Percentiles rank a stretch among this genome's conserved stretches.
Conservation (phyloP, 306 rosid genomes). For the Biancaea sappan region DNA sequence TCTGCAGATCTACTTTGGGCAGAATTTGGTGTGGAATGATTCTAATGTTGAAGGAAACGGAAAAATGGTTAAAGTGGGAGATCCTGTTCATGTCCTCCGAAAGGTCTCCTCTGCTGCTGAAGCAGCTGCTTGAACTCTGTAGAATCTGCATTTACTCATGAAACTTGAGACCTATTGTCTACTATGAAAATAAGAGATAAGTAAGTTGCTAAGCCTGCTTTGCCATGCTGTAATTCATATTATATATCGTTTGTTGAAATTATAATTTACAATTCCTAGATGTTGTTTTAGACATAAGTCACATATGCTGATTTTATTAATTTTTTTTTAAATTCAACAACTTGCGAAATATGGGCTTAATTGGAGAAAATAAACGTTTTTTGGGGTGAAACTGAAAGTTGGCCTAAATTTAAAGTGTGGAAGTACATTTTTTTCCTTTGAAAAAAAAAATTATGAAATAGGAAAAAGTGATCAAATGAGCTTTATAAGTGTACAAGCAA, state of each 20-base stretch:
- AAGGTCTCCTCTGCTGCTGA: conserved; percentile 60
- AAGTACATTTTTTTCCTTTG: too few relatives aligned
- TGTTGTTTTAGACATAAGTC: too few relatives aligned
- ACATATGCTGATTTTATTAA: too few relatives aligned
- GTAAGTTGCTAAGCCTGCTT: not conserved
- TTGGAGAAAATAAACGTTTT: too few relatives aligned
- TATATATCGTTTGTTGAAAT: not conserved
- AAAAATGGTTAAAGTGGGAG: conserved; percentile 55
- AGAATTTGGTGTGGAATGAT: conserved; percentile 72
- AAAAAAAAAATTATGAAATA: too few relatives aligned
- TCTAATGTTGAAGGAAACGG: conserved; percentile 45
- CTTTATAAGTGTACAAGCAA: too few relatives aligned
- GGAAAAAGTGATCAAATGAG: too few relatives aligned
- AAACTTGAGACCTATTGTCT: not conserved
- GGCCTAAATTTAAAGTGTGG: too few relatives aligned
- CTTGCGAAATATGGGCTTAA: too few relatives aligned
- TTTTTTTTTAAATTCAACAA: too few relatives aligned
- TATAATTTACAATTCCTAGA: not conserved
- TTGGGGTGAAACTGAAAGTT: too few relatives aligned
- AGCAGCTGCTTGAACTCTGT: conserved; percentile 66
- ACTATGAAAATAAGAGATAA: not conserved
- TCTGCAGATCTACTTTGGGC: conserved; percentile 82
- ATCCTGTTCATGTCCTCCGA: conserved; percentile 54
- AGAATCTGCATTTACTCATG: not conserved
- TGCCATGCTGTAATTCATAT: not conserved